Evolutionary conservation across 225 moss, liverwort and hornwort species (phyloP).

Genomic region (Pseudoscleropodium purum): DNA sequence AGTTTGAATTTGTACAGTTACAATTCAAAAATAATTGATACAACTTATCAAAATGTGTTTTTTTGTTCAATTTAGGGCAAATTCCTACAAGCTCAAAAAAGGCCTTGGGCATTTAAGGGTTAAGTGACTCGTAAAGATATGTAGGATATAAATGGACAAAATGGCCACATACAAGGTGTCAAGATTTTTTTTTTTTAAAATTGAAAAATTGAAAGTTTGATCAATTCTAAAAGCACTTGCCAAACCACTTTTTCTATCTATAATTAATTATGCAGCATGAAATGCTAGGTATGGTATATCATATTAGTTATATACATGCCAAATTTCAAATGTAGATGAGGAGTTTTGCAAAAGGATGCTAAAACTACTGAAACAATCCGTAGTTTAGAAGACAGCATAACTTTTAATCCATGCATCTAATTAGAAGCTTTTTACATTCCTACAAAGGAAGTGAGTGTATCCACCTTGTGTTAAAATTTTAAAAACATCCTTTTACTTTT

Average conservation of each 20-base stretch:
- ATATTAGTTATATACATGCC: neutral
- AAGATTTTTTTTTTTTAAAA: no score
- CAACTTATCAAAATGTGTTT: no score
- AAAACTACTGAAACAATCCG: fast-evolving
- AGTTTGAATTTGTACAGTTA: no score
- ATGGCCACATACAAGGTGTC: neutral
- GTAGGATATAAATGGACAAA: neutral
- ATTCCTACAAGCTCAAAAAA: no score
- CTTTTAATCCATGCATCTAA: fast-evolving
- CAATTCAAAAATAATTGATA: no score
- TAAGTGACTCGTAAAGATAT: neutral
- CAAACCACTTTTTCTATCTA: fast-evolving
- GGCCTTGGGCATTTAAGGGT: no score
- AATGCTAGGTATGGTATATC: neutral
- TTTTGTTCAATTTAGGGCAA: no score
- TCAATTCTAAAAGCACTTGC: neutral
- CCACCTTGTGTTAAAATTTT: neutral
- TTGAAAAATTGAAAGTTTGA: no score
- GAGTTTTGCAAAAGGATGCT: neutral
- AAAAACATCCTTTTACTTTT: neutral
- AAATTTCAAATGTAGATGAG: neutral
- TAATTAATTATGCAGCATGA: no score
- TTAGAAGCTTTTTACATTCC: neutral
- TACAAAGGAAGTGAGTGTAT: neutral
- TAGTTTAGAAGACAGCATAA: fast-evolving